A percentile compares a stretch with the other conserved stretches of the same genome.
Evolutionary conservation across 768 basidiomycete genomes (phyloP).

Genomic region (Chlorophyllum brunneum): DNA sequence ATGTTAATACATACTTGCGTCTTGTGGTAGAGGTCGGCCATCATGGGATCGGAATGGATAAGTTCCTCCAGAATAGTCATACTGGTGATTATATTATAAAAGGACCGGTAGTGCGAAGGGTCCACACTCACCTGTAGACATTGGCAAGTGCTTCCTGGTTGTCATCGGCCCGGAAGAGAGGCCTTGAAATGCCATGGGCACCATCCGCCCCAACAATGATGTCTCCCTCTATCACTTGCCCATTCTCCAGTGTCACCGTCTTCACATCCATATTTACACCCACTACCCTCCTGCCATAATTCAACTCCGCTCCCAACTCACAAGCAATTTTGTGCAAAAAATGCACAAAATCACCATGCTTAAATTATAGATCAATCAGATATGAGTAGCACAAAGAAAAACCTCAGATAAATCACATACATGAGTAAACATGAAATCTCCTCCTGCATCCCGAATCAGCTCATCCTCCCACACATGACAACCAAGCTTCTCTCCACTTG

Average conservation of each 20-base stretch:
- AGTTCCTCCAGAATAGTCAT: conserved; percentile 34
- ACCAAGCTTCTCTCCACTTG: conserved; percentile 47
- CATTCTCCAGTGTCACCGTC: conserved; percentile 33
- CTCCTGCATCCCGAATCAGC: conserved; percentile 41
- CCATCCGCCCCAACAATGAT: conserved; percentile 60
- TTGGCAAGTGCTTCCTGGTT: conserved; percentile 23
- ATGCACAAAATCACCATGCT: conserved; percentile 51
- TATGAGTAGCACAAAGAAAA: not conserved
- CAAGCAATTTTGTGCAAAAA: conserved; percentile 45
- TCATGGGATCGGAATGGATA: conserved; percentile 37
- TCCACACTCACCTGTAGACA: conserved; percentile 40
- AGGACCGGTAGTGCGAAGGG: not conserved
- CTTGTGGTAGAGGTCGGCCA: conserved; percentile 28
- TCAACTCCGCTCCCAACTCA: conserved; percentile 39
- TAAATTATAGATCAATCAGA: conserved; percentile 1
- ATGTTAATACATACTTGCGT: conserved; percentile 18
- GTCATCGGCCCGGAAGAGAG: conserved; percentile 28
- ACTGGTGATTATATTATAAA: conserved; percentile 22
- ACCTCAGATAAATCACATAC: conserved; percentile 25
- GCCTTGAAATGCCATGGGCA: conserved; percentile 32
- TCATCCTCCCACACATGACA: conserved; percentile 49
- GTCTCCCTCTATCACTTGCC: conserved; percentile 41
- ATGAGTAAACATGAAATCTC: conserved; percentile 33
- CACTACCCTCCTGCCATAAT: conserved; percentile 28
- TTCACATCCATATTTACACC: conserved; percentile 24